Evolutionary conservation across 805 yeast species (phyloP), one percentile per base, ranked within the genome.

Genomic region (Metschnikowia baotianmanensis): DNA sequence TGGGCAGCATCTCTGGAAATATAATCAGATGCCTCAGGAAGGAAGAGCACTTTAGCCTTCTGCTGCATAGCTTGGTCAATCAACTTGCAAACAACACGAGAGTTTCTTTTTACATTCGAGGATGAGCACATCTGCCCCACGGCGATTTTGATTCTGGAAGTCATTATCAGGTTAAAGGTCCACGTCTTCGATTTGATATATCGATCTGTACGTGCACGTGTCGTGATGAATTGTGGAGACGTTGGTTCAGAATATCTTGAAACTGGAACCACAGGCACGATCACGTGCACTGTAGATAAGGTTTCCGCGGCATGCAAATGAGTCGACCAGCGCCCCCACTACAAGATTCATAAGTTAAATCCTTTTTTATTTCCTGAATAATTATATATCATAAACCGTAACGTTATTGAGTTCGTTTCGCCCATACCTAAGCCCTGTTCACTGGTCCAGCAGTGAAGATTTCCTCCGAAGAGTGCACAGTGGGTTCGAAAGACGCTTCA

Each of bases 1-100:
- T 87, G 90, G 1, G 53, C 59, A 1, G 90, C 82, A 55, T 78
- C 78, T 38, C 78, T 70, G 5, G 96, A 82, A 28, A 91, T 72
- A 59, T 88, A 91, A 59, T 91, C 98, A 4, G 93, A 75, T 0
- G 98, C 98, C 59, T 91, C 99, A 2, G 98, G 98, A 32, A 91
- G 73, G 56, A 93, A 88, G 5, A 93, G 67, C 3, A 87, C 78
- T 47, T 74, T 70, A 11, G 84, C 89, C 3, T 82, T 76, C 12
- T 71, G 57, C 2, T 62, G 63, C 0, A 83, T 74, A 0, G 98
- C 96, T 38, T 69, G 62, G n/a, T 64, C 58, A 13, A 91, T 80
- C 26, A 90, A 67, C 22, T 67, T 67, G 10, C 76, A 71, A 0
- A 82, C 95, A 1, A 71, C 63, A 7, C 64, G 52, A 5, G 86